Evolutionary conservation across 2,329 filamentous ascomycete genomes (phyloP).

Genomic region (Trichoderma koningiopsis): DNA sequence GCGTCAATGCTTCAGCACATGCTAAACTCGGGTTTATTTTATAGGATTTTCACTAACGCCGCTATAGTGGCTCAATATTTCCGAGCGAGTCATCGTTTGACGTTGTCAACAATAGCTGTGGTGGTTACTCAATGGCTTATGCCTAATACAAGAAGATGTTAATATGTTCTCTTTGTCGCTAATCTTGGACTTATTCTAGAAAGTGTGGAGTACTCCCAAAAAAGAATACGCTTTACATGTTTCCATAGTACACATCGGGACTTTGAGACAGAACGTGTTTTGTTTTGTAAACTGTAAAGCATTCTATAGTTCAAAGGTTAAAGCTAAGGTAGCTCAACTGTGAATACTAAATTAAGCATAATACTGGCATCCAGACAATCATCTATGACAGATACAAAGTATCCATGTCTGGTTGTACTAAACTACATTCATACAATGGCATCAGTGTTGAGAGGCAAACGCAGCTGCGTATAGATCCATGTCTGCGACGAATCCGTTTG

Average conservation of each 20-base stretch:
- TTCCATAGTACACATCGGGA: neutral
- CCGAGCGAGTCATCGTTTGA: neutral
- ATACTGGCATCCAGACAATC: neutral
- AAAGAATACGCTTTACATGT: neutral
- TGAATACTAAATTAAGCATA: neutral
- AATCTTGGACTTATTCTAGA: neutral
- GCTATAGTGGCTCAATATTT: neutral
- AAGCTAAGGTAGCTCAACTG: neutral
- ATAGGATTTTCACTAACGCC: neutral
- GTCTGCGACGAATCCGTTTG: conserved; percentile 20
- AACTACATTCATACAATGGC: neutral
- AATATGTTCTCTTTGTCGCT: neutral
- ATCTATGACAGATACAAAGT: neutral
- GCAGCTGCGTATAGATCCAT: conserved; percentile 26
- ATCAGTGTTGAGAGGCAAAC: conserved; percentile 26
- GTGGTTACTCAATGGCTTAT: neutral
- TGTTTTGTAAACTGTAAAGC: neutral
- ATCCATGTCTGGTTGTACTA: neutral
- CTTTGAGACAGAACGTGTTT: neutral
- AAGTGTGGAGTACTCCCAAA: neutral
- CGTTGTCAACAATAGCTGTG: neutral
- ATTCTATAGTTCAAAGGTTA: neutral
- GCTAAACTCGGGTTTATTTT: neutral
- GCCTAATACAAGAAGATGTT: neutral
- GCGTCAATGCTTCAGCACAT: neutral